Evolutionary conservation across 192 early-diverging fungal genomes (phyloP), one percentile per base, ranked within the genome.

Genomic region (Globomyces pollinis-pini): DNA sequence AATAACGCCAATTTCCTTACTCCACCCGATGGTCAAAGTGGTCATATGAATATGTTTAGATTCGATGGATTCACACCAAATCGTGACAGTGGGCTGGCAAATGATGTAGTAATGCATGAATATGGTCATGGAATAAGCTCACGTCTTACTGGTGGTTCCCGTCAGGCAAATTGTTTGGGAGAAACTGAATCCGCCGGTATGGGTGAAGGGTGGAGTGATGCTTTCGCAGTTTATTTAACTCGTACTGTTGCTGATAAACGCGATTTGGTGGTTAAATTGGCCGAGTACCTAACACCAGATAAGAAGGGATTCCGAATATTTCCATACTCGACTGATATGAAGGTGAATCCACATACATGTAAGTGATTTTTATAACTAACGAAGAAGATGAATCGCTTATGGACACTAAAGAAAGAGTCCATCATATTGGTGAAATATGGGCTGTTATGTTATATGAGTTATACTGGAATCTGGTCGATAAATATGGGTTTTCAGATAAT

Each of bases 341-440:
- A 63, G 16, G 64, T 55, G 33, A 76, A 76, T 60, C 47, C 66
- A 35, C 36, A 34, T 66, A 58, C 24, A 23, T 75, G 59, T 65
- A 50, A 66, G 44, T 47, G 59, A n/a, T n/a, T n/a, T n/a, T n/a
- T n/a, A n/a, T n/a, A n/a, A n/a, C n/a, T n/a, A n/a, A n/a, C n/a
- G n/a, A n/a, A n/a, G n/a, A n/a, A n/a, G n/a, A n/a, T n/a, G n/a
- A n/a, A n/a, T n/a, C n/a, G n/a, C n/a, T n/a, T 56, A 34, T 66
- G 30, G 52, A 64, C 55, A 36, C 60, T 33, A n/a, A 63, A 12
- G 50, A 29, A 12, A 57, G 57, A 54, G 79, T 81, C 20, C 82
- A 86, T 55, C 50, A 52, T 16, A 71, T 84, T 44, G 85, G 85
- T 49, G 75, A 76, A 35, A 60, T 86, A 24, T 86, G 85, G 85